These are phyloP conservation scores for Amborella trichopoda DNA, from an alignment of 164 flowering plant species.

Conservation along the genomic window DNA sequence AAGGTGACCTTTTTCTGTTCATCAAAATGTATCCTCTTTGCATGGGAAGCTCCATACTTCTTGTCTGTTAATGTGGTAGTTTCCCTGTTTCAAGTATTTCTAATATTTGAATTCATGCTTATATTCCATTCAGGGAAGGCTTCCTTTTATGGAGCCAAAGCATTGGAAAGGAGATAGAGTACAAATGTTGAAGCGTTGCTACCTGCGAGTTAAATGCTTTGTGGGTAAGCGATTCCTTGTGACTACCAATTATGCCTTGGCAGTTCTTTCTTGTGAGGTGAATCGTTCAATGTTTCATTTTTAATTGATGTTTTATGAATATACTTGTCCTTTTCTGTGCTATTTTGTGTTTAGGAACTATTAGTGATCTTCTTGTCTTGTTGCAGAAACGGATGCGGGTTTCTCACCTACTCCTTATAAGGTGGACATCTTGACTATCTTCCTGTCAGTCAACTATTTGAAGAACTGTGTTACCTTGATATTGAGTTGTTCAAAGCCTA, in stretches of 20 bases:
- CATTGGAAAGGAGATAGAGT: constrained; percentile 38
- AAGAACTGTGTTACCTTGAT: too few relatives aligned
- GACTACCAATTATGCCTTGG: neutral
- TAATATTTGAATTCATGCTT: too few relatives aligned
- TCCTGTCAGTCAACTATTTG: too few relatives aligned
- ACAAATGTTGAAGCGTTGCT: constrained; percentile 41
- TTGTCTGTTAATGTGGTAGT: too few relatives aligned
- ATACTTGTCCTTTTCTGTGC: too few relatives aligned
- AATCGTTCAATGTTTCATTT: neutral
- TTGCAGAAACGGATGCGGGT: constrained; percentile 82
- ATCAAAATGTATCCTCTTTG: too few relatives aligned
- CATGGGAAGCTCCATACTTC: too few relatives aligned
- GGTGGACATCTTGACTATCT: constrained; percentile 18
- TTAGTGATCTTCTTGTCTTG: constrained; percentile 9
- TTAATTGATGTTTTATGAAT: neutral
- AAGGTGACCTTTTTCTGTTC: too few relatives aligned
- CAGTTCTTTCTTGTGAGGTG: neutral
- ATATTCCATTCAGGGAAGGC: constrained; percentile 30
- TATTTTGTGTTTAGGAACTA: too few relatives aligned
- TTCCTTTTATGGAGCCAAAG: constrained; percentile 74
- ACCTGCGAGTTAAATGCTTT: constrained; percentile 65
- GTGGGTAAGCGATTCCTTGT: constrained; percentile 35
- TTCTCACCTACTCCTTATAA: constrained; percentile 69
- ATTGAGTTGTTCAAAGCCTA: too few relatives aligned
- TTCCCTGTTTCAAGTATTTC: too few relatives aligned